Conservation (phyloP, 352 stramenopile species). For the Pythium brachiatum region DNA sequence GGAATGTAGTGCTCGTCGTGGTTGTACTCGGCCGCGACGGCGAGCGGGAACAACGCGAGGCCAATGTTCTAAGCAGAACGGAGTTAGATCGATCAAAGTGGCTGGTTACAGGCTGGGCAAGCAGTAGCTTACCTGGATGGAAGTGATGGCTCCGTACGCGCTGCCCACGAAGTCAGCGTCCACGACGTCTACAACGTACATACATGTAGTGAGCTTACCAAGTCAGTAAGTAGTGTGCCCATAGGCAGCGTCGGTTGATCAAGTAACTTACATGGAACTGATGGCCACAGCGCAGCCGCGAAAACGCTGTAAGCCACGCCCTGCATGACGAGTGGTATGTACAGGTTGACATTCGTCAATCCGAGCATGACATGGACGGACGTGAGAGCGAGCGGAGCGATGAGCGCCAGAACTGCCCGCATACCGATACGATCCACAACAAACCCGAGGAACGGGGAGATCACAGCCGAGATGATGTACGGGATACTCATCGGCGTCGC, state of each 20-base stretch:
- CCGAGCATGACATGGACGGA: slow-evolving; percentile 86
- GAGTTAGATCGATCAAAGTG: too few species aligned
- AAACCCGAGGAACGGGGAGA: slow-evolving; percentile 89
- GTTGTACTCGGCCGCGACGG: slow-evolving; percentile 74
- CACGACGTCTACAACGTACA: slow-evolving; percentile 65
- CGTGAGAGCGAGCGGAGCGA: slow-evolving; percentile 76
- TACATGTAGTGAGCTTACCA: background rate
- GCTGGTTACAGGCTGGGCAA: too few species aligned
- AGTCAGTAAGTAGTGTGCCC: too few species aligned
- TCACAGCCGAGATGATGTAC: slow-evolving; percentile 89
- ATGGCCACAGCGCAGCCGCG: slow-evolving; percentile 91
- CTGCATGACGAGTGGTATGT: slow-evolving; percentile 87
- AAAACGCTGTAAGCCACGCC: slow-evolving; percentile 92
- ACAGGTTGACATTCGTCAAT: slow-evolving; percentile 64
- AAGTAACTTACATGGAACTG: slow-evolving; percentile 67
- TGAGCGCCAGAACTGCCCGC: slow-evolving; percentile 73
- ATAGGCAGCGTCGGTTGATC: too few species aligned
- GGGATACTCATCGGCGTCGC: slow-evolving; percentile 91
- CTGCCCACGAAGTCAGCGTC: slow-evolving; percentile 85
- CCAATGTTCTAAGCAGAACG: slow-evolving; percentile 89
- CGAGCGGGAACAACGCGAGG: slow-evolving; percentile 71
- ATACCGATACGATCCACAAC: slow-evolving; percentile 89
- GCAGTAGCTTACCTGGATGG: slow-evolving; percentile 91
- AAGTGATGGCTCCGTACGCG: slow-evolving; percentile 92
- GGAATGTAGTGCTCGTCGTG: slow-evolving; percentile 73